Evolutionary conservation across 2,329 filamentous ascomycete species (phyloP).

Genomic region (Aspergillus luchuensis): DNA sequence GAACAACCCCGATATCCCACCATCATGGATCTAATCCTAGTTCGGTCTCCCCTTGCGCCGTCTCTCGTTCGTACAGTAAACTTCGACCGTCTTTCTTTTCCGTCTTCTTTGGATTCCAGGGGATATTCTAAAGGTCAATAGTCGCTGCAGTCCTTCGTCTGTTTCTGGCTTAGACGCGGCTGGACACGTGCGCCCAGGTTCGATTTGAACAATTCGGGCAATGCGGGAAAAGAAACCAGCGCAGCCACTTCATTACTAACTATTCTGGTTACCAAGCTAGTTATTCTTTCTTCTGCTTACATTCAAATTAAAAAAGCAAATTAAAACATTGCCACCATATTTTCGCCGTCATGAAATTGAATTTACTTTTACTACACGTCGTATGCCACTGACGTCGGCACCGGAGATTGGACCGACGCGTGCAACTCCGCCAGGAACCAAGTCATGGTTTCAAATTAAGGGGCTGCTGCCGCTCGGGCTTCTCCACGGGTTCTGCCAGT

Average conservation of each 20-base stretch:
- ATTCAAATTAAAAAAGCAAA: not conserved
- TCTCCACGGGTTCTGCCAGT: slow-evolving; percentile 18
- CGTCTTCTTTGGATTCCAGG: slow-evolving; percentile 1
- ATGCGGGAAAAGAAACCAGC: no score
- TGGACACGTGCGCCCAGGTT: not conserved
- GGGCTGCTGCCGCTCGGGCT: slow-evolving; percentile 7
- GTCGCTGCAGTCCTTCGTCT: not conserved
- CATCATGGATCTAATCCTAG: not conserved
- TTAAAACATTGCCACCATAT: not conserved
- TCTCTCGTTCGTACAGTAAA: not conserved
- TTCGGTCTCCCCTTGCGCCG: not conserved
- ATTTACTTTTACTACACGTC: not conserved
- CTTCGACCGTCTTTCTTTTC: not conserved
- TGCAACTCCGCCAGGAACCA: not conserved
- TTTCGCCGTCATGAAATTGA: not conserved
- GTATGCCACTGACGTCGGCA: not conserved
- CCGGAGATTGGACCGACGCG: not conserved
- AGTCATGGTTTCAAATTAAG: slow-evolving; percentile 7
- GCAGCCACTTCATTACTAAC: not conserved
- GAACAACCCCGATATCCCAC: not conserved
- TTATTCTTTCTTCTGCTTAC: not conserved
- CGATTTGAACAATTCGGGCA: not conserved
- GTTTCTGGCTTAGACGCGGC: not conserved
- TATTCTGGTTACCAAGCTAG: no score
- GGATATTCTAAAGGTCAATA: slow-evolving; percentile 6